Percentiles rank a stretch among this genome's conserved stretches.
Evolutionary conservation across 2,329 filamentous ascomycete genomes (phyloP).

Genomic region (Cercospora sp.): DNA sequence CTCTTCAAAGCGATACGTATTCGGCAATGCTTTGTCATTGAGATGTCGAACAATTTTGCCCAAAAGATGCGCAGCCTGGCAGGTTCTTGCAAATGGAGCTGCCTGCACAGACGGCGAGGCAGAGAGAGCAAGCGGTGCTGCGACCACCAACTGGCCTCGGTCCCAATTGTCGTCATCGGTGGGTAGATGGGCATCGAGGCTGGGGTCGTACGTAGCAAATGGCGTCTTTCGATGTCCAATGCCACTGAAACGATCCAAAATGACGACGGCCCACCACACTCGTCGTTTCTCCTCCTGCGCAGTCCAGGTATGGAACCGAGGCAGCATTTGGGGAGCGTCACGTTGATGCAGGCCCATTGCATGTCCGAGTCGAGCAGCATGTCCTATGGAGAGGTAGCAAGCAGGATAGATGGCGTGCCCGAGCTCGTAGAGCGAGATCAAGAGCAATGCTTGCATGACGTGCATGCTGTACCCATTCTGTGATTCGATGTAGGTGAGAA

Average conservation of each 20-base stretch:
- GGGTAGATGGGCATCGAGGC: neutral
- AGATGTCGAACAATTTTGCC: neutral
- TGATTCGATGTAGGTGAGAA: neutral
- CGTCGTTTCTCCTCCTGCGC: neutral
- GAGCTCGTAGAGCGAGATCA: neutral
- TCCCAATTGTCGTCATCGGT: neutral
- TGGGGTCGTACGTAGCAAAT: neutral
- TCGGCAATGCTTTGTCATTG: neutral
- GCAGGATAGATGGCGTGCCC: neutral
- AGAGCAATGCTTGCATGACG: neutral
- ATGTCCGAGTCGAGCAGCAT: neutral
- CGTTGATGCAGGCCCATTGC: neutral
- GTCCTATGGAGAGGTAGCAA: neutral
- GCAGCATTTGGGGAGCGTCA: neutral
- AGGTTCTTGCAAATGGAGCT: neutral
- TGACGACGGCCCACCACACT: neutral
- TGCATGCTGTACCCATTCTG: neutral
- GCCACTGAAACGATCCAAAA: neutral
- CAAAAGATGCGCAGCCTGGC: neutral
- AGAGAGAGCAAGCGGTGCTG: neutral
- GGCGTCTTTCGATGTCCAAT: neutral
- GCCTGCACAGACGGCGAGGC: neutral
- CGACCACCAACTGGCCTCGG: neutral
- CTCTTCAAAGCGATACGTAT: neutral
- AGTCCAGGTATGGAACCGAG: neutral